phyloP scores from a whole-genome alignment of 2,329 filamentous ascomycete genomes.

The Zymoseptoria passerinii region DNA sequence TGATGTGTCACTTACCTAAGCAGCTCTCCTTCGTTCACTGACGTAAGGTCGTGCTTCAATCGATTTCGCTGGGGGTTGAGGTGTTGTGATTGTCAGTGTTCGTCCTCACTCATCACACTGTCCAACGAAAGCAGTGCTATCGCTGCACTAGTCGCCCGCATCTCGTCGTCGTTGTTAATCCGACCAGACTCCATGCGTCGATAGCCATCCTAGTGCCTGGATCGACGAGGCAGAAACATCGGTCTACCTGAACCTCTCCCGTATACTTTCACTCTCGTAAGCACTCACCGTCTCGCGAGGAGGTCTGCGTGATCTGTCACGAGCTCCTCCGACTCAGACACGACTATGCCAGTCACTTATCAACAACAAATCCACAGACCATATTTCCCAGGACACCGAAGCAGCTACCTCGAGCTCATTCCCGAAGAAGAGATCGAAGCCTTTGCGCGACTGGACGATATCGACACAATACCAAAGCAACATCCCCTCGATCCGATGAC shows the following conservation, averaged over 20 bases:
- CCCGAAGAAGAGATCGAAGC: slow-evolving; percentile 23
- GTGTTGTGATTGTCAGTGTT: no score
- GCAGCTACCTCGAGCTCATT: slow-evolving; percentile 23
- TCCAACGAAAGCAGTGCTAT: no score
- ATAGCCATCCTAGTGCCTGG: not conserved
- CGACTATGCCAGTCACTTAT: slow-evolving; percentile 15
- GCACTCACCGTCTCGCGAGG: not conserved
- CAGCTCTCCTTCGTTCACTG: no score
- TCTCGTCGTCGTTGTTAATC: not conserved
- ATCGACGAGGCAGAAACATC: not conserved
- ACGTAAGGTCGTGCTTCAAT: no score
- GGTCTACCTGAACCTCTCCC: not conserved
- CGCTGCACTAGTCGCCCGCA: not conserved
- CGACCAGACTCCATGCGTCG: not conserved
- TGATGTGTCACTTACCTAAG: no score
- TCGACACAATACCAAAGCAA: slow-evolving; percentile 12
- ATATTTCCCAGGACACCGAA: slow-evolving; percentile 22
- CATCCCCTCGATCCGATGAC: not conserved
- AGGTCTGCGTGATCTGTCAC: not conserved
- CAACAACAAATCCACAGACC: slow-evolving; percentile 16
- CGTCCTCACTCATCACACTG: no score
- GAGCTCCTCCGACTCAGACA: not conserved
- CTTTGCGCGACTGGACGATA: slow-evolving; percentile 22
- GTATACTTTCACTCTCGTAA: not conserved
- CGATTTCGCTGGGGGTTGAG: no score